Conservation (phyloP, 768 basidiomycete genomes). For the Rhizopogon rudus region DNA sequence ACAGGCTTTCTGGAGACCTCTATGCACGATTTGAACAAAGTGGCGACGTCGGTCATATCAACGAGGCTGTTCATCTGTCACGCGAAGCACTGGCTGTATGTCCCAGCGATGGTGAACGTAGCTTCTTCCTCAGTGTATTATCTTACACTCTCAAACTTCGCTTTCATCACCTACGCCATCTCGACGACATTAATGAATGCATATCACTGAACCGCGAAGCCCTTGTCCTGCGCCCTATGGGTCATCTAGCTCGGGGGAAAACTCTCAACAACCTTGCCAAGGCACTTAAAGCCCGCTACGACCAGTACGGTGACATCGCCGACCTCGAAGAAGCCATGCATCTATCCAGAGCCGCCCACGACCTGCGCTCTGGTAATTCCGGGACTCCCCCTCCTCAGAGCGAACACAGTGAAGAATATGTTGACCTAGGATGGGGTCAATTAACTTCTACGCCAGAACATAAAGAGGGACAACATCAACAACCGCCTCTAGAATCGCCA, state of each 20-base stretch:
- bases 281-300: conserved; percentile 12
- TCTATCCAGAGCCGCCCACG: conserved; percentile 16
- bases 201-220: conserved; percentile 21
- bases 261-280: conserved; percentile 11
- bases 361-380: conserved; percentile 6
- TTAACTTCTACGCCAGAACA: no score
- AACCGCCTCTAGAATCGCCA: not conserved
- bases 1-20: not conserved
- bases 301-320: conserved; percentile 9
- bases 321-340: conserved; percentile 24
- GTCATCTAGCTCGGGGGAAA: conserved; percentile 15
- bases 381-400: no score
- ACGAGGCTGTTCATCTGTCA: not conserved
- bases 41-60: not conserved
- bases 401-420: no score
- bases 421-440: no score
- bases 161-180: not conserved
- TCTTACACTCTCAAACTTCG: not conserved
- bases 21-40: not conserved
- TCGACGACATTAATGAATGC: not conserved
- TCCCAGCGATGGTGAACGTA: not conserved
- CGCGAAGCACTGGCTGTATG: conserved; percentile 16
- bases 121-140: not conserved
- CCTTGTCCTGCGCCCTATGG: conserved; percentile 24
- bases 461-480: not conserved